Percentiles rank a stretch among this genome's conserved stretches.
These are phyloP conservation scores for Fusarium sp. DNA, from an alignment of 2,329 filamentous ascomycete species.

Conservation along the genomic window DNA sequence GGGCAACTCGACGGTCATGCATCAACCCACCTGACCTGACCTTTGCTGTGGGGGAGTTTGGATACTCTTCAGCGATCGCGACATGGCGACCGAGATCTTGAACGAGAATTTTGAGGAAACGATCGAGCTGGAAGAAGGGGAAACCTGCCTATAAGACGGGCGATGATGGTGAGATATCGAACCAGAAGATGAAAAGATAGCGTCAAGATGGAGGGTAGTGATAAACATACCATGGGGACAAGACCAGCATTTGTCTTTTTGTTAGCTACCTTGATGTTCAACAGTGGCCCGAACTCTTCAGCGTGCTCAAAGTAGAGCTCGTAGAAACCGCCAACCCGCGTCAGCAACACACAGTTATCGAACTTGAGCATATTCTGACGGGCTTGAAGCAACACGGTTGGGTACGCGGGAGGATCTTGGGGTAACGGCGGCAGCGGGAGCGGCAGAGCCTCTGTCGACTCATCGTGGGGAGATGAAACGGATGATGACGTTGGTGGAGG, in stretches of 20 bases:
- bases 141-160: slow-evolving; percentile 78
- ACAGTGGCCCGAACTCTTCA: slow-evolving; percentile 84
- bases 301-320: slow-evolving; percentile 98
- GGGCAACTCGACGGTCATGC: slow-evolving; percentile 86
- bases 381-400: slow-evolving; percentile 89
- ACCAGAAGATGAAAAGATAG: slow-evolving; percentile 6
- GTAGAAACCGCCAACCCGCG: slow-evolving; percentile 94
- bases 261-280: slow-evolving; percentile 87
- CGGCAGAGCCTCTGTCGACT: slow-evolving; percentile 19
- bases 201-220: slow-evolving; percentile 14
- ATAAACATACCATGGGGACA: slow-evolving; percentile 80
- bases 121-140: slow-evolving; percentile 90
- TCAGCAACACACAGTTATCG: slow-evolving; percentile 89
- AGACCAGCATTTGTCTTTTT: slow-evolving; percentile 83
- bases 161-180: slow-evolving; percentile 32
- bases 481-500: slow-evolving; percentile 33
- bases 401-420: slow-evolving; percentile 70
- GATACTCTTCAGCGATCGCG: slow-evolving; percentile 93
- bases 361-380: slow-evolving; percentile 91
- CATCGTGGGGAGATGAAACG: slow-evolving; percentile 27
- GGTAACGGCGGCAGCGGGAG: slow-evolving; percentile 48
- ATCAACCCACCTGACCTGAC: slow-evolving; percentile 81
- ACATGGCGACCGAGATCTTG: slow-evolving; percentile 92
- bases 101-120: slow-evolving; percentile 92
- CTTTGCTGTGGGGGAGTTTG: slow-evolving; percentile 76